Base-by-base conservation (phyloP, 1,284 basidiomycete species). In the Austroboletus rostrupii region DNA sequence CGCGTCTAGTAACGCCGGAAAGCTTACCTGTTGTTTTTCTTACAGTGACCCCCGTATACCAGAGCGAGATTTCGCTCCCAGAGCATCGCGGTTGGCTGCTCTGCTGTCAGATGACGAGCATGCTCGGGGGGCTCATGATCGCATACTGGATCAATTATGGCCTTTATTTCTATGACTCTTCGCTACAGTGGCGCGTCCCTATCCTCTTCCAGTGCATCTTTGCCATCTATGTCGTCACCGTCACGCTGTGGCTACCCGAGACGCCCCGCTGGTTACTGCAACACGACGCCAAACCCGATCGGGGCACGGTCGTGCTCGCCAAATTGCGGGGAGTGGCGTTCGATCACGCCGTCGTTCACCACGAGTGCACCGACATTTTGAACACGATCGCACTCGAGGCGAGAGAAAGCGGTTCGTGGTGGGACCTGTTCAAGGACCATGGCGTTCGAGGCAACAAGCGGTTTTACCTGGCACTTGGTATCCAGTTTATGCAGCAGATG, bases 71-170 rank as follows among this genome's bases (percentile, higher is more conserved):
- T 39, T 36, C 52, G 4, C 32, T 55, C n/a, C 52, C 56, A 5
- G 38, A 58, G 26, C 55, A 56, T 21, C 52, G 55, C 36, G 55
- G 56, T 28, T 56, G 56, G 54, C 41, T 57, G 2, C 39, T 55
- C 16, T 54, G 55, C 35, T 55, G 54, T 28, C 54, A 55, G 36
- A 33, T 57, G 36, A 54, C 56, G 41, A 57, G 55, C 28, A 37
- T 56, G 53, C 54, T 55, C 16, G 45, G 45, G 3, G 52, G 55
- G 26, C 35, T 55, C 31, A 21, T 53, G 35, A 45, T 55, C 33
- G 55, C 45, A n/a, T 57, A 55, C 19, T 55, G 55, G 55, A 49
- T 57, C 12, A 57, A 55, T 39, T 55, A 57, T 9, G 55, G 54
- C 12, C 47, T 58, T 29, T 52, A 55, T 43, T 58, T 58, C 26